These are phyloP conservation scores for Arthroderma sp. DNA, from an alignment of 2,329 filamentous ascomycete species.

Conservation along the genomic window DNA sequence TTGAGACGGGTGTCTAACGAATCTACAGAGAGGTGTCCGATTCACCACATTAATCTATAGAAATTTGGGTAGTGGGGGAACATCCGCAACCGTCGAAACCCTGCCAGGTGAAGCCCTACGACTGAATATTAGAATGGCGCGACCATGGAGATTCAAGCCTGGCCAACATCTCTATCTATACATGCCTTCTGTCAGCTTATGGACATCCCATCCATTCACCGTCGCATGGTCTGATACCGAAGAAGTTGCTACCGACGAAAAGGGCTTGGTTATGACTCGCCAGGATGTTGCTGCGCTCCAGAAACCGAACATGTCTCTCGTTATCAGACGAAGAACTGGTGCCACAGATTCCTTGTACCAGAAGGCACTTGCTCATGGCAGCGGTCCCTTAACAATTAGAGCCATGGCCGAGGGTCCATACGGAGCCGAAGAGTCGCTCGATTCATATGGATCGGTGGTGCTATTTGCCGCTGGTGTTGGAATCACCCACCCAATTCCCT, in stretches of 20 bases:
- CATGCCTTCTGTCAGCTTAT: slow-evolving; percentile 51
- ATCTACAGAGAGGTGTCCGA: slow-evolving; percentile 41
- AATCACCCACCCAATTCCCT: slow-evolving; percentile 89
- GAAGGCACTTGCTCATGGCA: slow-evolving; percentile 45
- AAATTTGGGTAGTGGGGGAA: slow-evolving; percentile 48
- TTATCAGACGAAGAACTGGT: slow-evolving; percentile 77
- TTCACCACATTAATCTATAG: slow-evolving; percentile 50
- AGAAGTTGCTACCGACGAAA: slow-evolving; percentile 31
- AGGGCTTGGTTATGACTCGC: slow-evolving; percentile 31
- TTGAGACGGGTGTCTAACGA: slow-evolving; percentile 7
- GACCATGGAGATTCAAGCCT: slow-evolving; percentile 51
- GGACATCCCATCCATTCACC: slow-evolving; percentile 68
- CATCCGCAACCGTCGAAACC: slow-evolving; percentile 52
- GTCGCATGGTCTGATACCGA: slow-evolving; percentile 58
- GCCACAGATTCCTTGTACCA: slow-evolving; percentile 74
- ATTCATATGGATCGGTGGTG: slow-evolving; percentile 83
- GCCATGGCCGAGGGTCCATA: slow-evolving; percentile 87
- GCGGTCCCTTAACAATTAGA: slow-evolving; percentile 46
- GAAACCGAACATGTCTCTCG: slow-evolving; percentile 56
- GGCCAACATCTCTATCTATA: slow-evolving; percentile 66
- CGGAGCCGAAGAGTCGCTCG: slow-evolving; percentile 65
- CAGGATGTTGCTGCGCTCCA: slow-evolving; percentile 39
- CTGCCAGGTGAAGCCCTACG: slow-evolving; percentile 57
- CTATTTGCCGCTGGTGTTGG: slow-evolving; percentile 87
- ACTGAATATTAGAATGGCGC: slow-evolving; percentile 57